phyloP scores from a whole-genome alignment of 108 stramenopile genomes.

The Cyclotella atomus region DNA sequence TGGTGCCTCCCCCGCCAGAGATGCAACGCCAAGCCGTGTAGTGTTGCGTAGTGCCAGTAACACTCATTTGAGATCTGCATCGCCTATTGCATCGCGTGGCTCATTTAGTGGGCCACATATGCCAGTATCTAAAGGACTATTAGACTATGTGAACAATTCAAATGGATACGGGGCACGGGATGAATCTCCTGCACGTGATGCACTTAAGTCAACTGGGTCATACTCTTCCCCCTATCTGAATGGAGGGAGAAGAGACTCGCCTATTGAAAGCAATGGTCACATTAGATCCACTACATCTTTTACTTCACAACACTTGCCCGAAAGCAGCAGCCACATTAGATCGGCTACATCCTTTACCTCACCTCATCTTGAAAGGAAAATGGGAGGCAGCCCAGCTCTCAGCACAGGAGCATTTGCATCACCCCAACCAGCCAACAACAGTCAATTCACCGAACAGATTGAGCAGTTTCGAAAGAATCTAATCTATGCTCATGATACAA shows the following conservation, averaged over 20 bases:
- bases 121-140: neutral
- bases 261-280: neutral
- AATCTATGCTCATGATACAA: constrained; percentile 38
- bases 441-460: constrained; percentile 26
- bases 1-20: neutral
- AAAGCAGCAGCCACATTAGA: neutral
- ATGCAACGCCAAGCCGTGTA: neutral
- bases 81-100: constrained; percentile 2
- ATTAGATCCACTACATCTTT: neutral
- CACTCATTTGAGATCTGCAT: constrained; percentile 10
- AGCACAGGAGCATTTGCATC: too few relatives aligned
- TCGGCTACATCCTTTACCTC: neutral
- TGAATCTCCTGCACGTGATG: neutral
- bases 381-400: neutral
- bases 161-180: neutral
- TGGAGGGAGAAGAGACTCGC: neutral
- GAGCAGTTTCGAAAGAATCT: constrained; percentile 34
- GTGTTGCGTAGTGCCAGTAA: neutral
- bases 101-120: neutral
- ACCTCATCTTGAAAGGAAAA: neutral
- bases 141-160: neutral
- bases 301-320: neutral
- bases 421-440: neutral
- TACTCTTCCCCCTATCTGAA: neutral
- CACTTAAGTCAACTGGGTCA: neutral